A percentile compares a stretch with the other conserved stretches of the same genome.
These are phyloP conservation scores for Mucor ambiguus DNA, from an alignment of 371 early-diverging fungal species.

Conservation along the genomic window DNA sequence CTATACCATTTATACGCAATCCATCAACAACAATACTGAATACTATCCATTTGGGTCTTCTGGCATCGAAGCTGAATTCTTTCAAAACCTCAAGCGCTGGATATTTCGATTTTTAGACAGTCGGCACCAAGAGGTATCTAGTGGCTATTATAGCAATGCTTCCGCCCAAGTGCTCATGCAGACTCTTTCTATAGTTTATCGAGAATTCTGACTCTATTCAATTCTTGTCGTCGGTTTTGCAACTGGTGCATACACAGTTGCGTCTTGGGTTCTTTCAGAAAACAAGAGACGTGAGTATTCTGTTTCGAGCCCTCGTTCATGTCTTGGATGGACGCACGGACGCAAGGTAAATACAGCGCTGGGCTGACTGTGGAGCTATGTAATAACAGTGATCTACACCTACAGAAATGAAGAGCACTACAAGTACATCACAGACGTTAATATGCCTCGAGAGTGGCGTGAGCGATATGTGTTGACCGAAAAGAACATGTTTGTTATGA, in stretches of 20 bases:
- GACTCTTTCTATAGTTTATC: constrained; percentile 20
- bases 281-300: constrained; percentile 25
- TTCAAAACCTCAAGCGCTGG: constrained; percentile 35
- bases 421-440: constrained; percentile 17
- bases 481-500: constrained; percentile 40
- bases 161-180: background rate
- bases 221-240: constrained; percentile 37
- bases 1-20: constrained; percentile 32
- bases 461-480: constrained; percentile 49
- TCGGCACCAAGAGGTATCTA: constrained; percentile 26
- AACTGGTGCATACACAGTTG: constrained; percentile 38
- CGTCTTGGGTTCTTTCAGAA: constrained; percentile 42
- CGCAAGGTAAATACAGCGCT: constrained; percentile 23
- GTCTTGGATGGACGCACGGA: constrained; percentile 52
- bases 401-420: constrained; percentile 35
- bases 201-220: constrained; percentile 27
- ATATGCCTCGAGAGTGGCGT: constrained; percentile 27
- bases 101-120: constrained; percentile 31
- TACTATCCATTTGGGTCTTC: constrained; percentile 29
- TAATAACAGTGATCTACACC: background rate
- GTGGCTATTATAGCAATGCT: no score
- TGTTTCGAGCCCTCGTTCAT: constrained; percentile 43
- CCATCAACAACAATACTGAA: constrained; percentile 21
- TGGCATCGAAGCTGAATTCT: constrained; percentile 26
- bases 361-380: background rate